Conservation (phyloP, 768 basidiomycete species). For the Amanita pseudoporphyria region DNA sequence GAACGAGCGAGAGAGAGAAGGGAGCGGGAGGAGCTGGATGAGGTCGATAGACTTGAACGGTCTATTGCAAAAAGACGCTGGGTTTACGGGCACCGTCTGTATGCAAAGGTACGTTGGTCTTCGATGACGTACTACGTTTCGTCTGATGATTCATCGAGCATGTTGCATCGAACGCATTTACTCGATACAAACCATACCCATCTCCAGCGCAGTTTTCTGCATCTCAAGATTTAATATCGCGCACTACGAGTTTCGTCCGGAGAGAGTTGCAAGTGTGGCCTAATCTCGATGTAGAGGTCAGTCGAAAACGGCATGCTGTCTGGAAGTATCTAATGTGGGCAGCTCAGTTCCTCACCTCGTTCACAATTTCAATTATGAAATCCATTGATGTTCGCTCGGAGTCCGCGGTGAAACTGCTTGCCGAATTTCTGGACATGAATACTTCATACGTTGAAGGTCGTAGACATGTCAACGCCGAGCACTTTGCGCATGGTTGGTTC, state of each 20-base stretch:
- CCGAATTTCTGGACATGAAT: slow-evolving; percentile 85
- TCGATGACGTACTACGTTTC: slow-evolving; percentile 4
- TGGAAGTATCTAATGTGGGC: neutral
- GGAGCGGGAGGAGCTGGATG: slow-evolving; percentile 38
- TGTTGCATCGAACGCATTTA: slow-evolving; percentile 79
- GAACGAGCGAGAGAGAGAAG: slow-evolving; percentile 46
- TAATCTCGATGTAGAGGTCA: slow-evolving; percentile 81
- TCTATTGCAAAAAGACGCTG: slow-evolving; percentile 67
- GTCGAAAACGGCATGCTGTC: neutral
- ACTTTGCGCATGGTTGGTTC: slow-evolving; percentile 84
- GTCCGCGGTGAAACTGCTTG: slow-evolving; percentile 71
- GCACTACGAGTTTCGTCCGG: slow-evolving; percentile 73
- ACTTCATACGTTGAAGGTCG: slow-evolving; percentile 43
- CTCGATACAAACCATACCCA: slow-evolving; percentile 87
- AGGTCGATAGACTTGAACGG: slow-evolving; percentile 62
- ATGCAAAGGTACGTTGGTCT: slow-evolving; percentile 62
- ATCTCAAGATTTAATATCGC: slow-evolving; percentile 62
- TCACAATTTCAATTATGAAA: slow-evolving; percentile 86
- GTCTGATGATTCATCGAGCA: slow-evolving; percentile 41
- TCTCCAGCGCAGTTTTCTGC: slow-evolving; percentile 75
- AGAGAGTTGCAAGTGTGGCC: slow-evolving; percentile 85
- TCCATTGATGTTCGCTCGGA: slow-evolving; percentile 88
- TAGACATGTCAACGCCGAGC: slow-evolving; percentile 69
- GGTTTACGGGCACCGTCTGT: slow-evolving; percentile 73
- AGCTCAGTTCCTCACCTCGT: slow-evolving; percentile 75